Conservation (phyloP, 73 alveolate genomes). For the Symbiodinium pilosum region DNA sequence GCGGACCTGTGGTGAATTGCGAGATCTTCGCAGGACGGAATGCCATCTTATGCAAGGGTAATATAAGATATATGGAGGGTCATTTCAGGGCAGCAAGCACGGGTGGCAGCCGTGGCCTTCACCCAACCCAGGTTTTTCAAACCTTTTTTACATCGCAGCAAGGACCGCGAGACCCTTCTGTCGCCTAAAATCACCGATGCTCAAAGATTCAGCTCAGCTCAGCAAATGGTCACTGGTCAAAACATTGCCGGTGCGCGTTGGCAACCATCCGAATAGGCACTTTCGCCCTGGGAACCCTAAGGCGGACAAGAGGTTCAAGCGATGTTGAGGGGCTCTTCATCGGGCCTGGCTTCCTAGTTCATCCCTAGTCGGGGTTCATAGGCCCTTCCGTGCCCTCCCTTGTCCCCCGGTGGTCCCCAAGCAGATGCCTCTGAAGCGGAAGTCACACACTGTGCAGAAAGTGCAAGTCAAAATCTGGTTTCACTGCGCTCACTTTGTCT, state of each 20-base stretch:
- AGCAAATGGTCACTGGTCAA: not conserved
- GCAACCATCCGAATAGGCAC: constrained; percentile 12
- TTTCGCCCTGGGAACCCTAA: too few relatives aligned
- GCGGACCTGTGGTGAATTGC: too few relatives aligned
- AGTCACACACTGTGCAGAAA: not conserved
- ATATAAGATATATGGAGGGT: too few relatives aligned
- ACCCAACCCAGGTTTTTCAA: not conserved
- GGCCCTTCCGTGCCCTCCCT: too few relatives aligned
- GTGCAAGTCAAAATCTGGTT: not conserved
- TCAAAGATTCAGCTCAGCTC: constrained; percentile 6
- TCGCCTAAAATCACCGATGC: constrained; percentile 21
- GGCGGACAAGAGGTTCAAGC: too few relatives aligned
- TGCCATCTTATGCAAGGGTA: too few relatives aligned
- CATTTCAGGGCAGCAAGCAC: not conserved
- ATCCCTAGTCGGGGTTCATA: too few relatives aligned
- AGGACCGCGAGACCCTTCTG: constrained; percentile 21
- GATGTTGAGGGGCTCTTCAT: too few relatives aligned
- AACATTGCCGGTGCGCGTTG: constrained; percentile 23
- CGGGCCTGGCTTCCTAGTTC: too few relatives aligned
- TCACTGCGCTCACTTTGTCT: not conserved
- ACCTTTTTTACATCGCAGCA: not conserved
- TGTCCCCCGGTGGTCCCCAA: too few relatives aligned
- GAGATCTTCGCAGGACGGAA: too few relatives aligned
- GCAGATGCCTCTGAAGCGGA: not conserved
- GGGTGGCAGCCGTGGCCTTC: not conserved